Base-by-base conservation (phyloP, 805 yeast species). In the Wickerhamiella sorbophila region DNA sequence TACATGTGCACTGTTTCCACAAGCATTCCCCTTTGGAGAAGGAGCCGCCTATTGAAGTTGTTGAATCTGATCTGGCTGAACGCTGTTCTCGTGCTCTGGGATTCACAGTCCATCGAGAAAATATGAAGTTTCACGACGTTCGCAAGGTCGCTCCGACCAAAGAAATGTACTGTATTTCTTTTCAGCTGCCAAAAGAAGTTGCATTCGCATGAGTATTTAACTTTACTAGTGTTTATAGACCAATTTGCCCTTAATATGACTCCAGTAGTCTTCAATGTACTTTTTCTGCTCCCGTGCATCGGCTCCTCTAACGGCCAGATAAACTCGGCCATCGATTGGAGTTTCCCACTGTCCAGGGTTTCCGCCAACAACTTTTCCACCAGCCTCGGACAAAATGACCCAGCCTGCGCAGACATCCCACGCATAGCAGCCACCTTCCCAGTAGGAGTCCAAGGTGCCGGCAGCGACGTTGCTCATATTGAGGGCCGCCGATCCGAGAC, bases 101-200 rank as follows among this genome's bases (percentile, higher is more conserved):
- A 2, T 68, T 55, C 51, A 64, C 71, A 0, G 61, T 74, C 6
- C 49, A 65, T 0, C 63, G 74, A 12, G 67, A 66, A 3, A 56
- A 63, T 0, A 60, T 81, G 31, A 54, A 61, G 0, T 81, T 88
- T 61, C 97, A 88, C 54, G 64, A 79, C 49, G 98, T 91, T 8
- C 75, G 99, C 56, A 79, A 77, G 57, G 98, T 91, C 5, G 88
- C 98, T 1, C 98, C 98, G 3, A 84, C 96, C 4, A 91, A 91
- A 56, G 88, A 88, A 27, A 91, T 91, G 98, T 87, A 74, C 57
- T 85, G 96, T 61, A 81, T 85, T 3, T 67, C 86, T 5, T 87
- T 87, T 60, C 59, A 60, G 52, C 66, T 91, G n/a, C 70, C 70
- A 3, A 27, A 41, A 4, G 62, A 57, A 33, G 69, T 65, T 3